Evolutionary conservation across 495 filamentous ascomycete genomes (phyloP).

Genomic region (Hyphodiscus hymeniophilus): DNA sequence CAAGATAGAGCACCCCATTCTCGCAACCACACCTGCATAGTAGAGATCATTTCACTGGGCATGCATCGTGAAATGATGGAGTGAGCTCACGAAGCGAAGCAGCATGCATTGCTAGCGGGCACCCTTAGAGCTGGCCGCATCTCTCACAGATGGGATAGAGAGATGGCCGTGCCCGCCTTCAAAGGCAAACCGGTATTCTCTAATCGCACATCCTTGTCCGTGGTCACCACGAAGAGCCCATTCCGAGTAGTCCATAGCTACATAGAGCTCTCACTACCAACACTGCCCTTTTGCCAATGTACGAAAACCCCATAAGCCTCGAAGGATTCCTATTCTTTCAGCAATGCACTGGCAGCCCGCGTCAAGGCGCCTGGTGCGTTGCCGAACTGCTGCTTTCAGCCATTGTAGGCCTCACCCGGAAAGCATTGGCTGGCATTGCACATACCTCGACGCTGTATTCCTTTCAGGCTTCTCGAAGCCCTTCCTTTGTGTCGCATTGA

Average conservation of each 20-base stretch:
- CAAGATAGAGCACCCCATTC: neutral
- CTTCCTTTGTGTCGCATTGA: neutral
- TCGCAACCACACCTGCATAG: neutral
- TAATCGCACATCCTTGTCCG: too few species aligned
- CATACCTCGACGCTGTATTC: neutral
- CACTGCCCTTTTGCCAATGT: neutral
- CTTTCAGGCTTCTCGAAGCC: neutral
- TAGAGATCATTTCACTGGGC: neutral
- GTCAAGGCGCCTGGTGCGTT: neutral
- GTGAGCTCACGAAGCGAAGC: neutral
- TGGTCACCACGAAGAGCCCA: too few species aligned
- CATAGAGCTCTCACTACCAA: too few species aligned
- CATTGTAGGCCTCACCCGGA: neutral
- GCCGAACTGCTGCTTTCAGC: neutral
- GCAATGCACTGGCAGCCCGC: too few species aligned
- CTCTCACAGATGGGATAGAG: constrained; percentile 1
- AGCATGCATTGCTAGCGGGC: constrained; percentile 8
- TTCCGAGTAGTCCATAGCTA: too few species aligned
- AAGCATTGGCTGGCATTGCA: neutral
- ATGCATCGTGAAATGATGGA: neutral
- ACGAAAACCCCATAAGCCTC: too few species aligned
- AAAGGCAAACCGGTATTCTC: neutral
- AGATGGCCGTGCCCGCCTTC: neutral
- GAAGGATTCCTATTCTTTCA: neutral
- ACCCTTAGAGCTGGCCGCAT: constrained; percentile 5